Evolutionary conservation across 345 rosid species (phyloP).

Genomic region (Eutrema japonicum): DNA sequence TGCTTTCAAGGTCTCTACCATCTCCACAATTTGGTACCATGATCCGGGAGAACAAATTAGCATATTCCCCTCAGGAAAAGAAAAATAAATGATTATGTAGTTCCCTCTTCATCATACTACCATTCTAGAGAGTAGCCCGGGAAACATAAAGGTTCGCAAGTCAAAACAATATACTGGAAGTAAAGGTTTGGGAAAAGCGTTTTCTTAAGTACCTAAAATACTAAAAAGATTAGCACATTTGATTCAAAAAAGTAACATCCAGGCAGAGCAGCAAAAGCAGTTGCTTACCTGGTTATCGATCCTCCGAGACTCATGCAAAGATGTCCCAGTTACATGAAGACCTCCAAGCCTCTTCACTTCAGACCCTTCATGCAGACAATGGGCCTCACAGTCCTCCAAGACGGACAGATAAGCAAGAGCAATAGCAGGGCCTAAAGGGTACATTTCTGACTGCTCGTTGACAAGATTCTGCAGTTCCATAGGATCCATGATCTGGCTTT

Average conservation of each 20-base stretch:
- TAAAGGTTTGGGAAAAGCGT: neutral
- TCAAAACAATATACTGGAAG: constrained; percentile 3
- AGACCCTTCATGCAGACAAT: constrained; percentile 80
- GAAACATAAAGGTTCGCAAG: neutral
- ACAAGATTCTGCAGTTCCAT: constrained; percentile 68
- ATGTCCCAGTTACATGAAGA: constrained; percentile 94
- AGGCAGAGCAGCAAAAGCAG: constrained; percentile 13
- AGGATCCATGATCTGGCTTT: constrained; percentile 71
- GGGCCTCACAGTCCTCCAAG: constrained; percentile 85
- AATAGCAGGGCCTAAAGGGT: constrained; percentile 89
- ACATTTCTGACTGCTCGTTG: constrained; percentile 82
- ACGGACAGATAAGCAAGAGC: constrained; percentile 86
- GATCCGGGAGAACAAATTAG: neutral
- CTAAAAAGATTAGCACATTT: neutral
- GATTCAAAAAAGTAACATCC: constrained; percentile 16
- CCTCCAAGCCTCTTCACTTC: constrained; percentile 97
- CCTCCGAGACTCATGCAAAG: constrained; percentile 95
- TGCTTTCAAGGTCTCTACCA: constrained; percentile 17
- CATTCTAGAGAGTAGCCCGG: constrained; percentile 19
- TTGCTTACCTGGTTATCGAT: constrained; percentile 87
- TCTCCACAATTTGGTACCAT: constrained; percentile 6
- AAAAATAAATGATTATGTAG: constrained; percentile 1
- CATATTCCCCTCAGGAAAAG: neutral
- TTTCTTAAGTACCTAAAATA: neutral
- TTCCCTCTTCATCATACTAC: constrained; percentile 17